A percentile compares a stretch with the other conserved stretches of the same genome.
Conservation (phyloP, 495 filamentous ascomycete genomes). For the Penicillium parvum region DNA sequence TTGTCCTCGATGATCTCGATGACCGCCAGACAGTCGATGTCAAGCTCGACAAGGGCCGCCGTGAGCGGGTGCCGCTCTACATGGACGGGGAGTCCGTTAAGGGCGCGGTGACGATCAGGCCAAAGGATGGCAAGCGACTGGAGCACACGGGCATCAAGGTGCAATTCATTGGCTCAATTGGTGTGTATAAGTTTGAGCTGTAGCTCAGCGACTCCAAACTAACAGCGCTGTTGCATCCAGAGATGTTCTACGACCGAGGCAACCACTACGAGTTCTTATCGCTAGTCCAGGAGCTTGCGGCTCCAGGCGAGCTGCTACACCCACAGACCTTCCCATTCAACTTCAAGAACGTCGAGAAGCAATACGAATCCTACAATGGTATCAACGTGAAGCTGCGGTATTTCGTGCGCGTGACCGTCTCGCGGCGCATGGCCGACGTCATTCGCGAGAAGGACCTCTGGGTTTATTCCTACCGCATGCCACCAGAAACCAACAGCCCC, state of each 20-base stretch:
- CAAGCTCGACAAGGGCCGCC: conserved; percentile 94
- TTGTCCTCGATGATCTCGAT: conserved; percentile 92
- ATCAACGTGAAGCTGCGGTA: conserved; percentile 99
- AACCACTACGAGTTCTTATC: conserved; percentile 99
- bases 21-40: conserved; percentile 90
- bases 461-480: conserved; percentile 98
- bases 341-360: conserved; percentile 99
- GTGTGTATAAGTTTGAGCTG: conserved; percentile 37
- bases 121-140: conserved; percentile 96
- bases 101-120: conserved; percentile 86
- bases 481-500: conserved; percentile 92
- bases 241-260: conserved; percentile 99
- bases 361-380: conserved; percentile 99
- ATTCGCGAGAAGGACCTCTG: conserved; percentile 99
- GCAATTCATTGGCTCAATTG: conserved; percentile 98
- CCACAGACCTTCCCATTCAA: conserved; percentile 99
- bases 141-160: conserved; percentile 99
- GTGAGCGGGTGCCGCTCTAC: conserved; percentile 94
- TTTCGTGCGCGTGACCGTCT: conserved; percentile 95
- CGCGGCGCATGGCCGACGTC: conserved; percentile 93
- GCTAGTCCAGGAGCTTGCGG: conserved; percentile 90
- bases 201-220: background rate
- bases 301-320: conserved; percentile 95
- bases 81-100: conserved; percentile 98
- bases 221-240: conserved; percentile 34